A percentile compares a stretch with the other conserved stretches of the same genome.
phyloP scores from a whole-genome alignment of 208 protist genomes.

The Leishmania amazonensis region DNA sequence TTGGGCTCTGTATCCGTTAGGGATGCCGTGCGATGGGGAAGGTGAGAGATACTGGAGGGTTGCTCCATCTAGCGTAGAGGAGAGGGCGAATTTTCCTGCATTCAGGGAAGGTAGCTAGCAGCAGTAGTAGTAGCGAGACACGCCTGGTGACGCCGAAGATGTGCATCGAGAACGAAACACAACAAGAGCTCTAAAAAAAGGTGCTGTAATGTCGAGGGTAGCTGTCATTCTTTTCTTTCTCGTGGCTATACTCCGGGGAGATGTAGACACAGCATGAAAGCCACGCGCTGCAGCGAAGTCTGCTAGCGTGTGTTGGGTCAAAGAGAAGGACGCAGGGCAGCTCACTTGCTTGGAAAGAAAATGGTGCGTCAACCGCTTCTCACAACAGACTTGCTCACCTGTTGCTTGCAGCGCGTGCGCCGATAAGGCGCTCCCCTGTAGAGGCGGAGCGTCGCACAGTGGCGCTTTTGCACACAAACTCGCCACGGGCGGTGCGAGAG shows the following conservation, averaged over 20 bases:
- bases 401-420: neutral
- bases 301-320: neutral
- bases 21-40: neutral
- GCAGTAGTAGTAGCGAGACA: slow-evolving; percentile 6
- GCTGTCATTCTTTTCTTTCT: neutral
- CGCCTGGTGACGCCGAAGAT: neutral
- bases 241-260: neutral
- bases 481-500: neutral
- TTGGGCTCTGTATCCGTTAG: neutral
- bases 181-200: neutral
- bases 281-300: neutral
- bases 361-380: neutral
- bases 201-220: neutral
- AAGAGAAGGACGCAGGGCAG: neutral
- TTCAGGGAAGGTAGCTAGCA: neutral
- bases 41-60: neutral
- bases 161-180: neutral
- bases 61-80: neutral
- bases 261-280: neutral
- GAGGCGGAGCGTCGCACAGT: neutral
- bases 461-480: neutral
- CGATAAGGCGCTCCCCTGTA: neutral
- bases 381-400: neutral
- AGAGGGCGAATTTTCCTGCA: neutral
- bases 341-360: neutral